Percentiles rank a stretch among this genome's conserved stretches.
Conservation (phyloP, 1,284 basidiomycete species). For the Papiliotrema laurentii region DNA sequence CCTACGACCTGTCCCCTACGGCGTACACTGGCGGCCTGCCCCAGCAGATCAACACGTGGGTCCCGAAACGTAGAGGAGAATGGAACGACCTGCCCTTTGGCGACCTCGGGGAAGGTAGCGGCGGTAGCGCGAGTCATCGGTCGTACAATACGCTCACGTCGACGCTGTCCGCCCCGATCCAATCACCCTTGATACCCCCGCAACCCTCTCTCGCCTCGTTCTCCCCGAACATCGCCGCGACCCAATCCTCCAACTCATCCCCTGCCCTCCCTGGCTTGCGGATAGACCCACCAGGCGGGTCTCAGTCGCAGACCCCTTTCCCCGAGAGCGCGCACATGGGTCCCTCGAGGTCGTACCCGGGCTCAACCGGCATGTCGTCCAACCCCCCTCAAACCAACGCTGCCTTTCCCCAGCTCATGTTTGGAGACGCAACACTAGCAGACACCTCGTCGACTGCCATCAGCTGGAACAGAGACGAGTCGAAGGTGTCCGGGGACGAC, state of each 20-base stretch:
- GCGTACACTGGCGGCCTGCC: background rate
- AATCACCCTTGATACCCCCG: too few species aligned
- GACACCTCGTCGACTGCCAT: constrained; percentile 6
- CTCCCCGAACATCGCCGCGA: too few species aligned
- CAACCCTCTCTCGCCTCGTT: too few species aligned
- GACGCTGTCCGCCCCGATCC: too few species aligned
- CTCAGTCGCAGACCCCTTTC: too few species aligned
- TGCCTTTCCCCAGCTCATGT: constrained; percentile 16
- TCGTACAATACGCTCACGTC: too few species aligned
- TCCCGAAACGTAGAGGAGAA: background rate
- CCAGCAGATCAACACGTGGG: background rate
- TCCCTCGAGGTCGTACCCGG: too few species aligned
- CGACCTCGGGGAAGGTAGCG: background rate
- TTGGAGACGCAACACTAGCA: constrained; percentile 7
- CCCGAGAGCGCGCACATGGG: too few species aligned
- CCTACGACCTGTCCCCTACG: constrained; percentile 2
- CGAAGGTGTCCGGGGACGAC: constrained; percentile 11
- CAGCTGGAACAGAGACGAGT: background rate
- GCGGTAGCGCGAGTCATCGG: background rate
- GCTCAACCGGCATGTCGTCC: too few species aligned
- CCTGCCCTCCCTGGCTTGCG: too few species aligned
- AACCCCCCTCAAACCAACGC: background rate
- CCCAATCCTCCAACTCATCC: too few species aligned
- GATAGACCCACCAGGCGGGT: too few species aligned
- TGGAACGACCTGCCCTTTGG: constrained; percentile 2